phyloP scores from a whole-genome alignment of 768 basidiomycete species.

The Favolaschia claudopus region DNA sequence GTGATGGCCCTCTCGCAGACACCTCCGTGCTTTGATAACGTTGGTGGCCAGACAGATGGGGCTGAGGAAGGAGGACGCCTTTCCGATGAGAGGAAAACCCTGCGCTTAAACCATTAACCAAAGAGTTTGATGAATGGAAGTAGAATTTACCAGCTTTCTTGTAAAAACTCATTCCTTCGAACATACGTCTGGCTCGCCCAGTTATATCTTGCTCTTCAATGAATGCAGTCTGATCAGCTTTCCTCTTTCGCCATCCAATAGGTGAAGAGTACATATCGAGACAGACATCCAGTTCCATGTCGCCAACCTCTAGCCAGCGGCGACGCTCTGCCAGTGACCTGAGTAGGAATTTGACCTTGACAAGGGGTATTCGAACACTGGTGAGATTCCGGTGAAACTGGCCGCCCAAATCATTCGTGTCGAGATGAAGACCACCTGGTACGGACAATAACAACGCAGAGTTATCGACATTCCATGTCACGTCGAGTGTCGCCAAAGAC shows the following conservation, averaged over 20 bases:
- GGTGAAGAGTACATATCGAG: slow-evolving; percentile 78
- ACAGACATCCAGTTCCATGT: slow-evolving; percentile 57
- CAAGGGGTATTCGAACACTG: slow-evolving; percentile 62
- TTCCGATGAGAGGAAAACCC: slow-evolving; percentile 46
- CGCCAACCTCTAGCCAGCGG: slow-evolving; percentile 75
- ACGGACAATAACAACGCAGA: slow-evolving; percentile 64
- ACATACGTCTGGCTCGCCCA: slow-evolving; percentile 64
- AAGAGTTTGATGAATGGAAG: not conserved
- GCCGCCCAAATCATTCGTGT: slow-evolving; percentile 81
- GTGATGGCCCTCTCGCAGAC: slow-evolving; percentile 2
- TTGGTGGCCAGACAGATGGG: slow-evolving; percentile 33
- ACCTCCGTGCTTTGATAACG: slow-evolving; percentile 13
- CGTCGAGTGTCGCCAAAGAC: slow-evolving; percentile 58
- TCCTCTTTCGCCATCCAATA: slow-evolving; percentile 57
- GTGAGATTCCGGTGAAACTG: slow-evolving; percentile 69
- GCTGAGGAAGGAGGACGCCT: slow-evolving; percentile 59
- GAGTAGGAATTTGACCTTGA: slow-evolving; percentile 59
- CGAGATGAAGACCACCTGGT: slow-evolving; percentile 66
- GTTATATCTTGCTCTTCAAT: slow-evolving; percentile 78
- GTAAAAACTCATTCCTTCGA: slow-evolving; percentile 38
- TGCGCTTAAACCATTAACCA: slow-evolving; percentile 9
- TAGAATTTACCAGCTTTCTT: slow-evolving; percentile 22
- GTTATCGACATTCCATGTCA: slow-evolving; percentile 59
- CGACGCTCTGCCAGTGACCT: slow-evolving; percentile 45
- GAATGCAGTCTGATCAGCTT: slow-evolving; percentile 67